phyloP scores from a whole-genome alignment of 2,329 filamentous ascomycete genomes.

The Epichloe brachyelytri region DNA sequence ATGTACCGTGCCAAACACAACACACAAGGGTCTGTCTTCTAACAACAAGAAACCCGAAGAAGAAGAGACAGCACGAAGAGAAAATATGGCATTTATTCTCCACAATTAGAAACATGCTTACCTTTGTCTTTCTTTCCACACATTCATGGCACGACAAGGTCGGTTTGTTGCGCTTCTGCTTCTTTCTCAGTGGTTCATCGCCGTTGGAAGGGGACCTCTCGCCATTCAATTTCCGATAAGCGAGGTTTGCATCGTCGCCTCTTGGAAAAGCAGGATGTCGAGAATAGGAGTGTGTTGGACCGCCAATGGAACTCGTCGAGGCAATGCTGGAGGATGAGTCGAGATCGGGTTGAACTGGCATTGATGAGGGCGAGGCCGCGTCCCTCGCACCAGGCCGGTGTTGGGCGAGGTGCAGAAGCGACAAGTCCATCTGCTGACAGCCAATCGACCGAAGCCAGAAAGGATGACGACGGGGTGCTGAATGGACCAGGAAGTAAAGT shows the following conservation, averaged over 20 bases:
- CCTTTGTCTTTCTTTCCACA: constrained; percentile 73
- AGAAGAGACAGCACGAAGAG: neutral
- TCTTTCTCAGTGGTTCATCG: constrained; percentile 45
- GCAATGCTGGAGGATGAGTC: constrained; percentile 4
- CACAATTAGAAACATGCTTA: constrained; percentile 21
- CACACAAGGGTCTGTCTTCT: too few relatives aligned
- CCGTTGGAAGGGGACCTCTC: constrained; percentile 9
- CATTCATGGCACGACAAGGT: constrained; percentile 69
- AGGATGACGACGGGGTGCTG: neutral
- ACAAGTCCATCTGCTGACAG: constrained; percentile 5
- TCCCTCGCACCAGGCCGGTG: constrained; percentile 4
- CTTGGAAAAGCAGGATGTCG: constrained; percentile 3
- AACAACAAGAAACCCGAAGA: neutral
- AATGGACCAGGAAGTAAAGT: neutral
- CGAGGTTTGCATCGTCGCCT: constrained; percentile 6
- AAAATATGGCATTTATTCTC: neutral
- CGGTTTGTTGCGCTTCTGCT: constrained; percentile 76
- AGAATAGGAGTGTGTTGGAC: constrained; percentile 2
- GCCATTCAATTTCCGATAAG: constrained; percentile 6
- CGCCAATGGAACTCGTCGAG: constrained; percentile 1
- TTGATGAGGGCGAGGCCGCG: neutral
- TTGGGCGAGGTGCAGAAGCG: constrained; percentile 5
- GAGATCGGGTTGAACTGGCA: constrained; percentile 4
- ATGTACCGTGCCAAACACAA: too few relatives aligned
- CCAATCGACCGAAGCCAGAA: neutral